Base-by-base conservation (phyloP, 805 yeast genomes). In the Candida ulmi region DNA sequence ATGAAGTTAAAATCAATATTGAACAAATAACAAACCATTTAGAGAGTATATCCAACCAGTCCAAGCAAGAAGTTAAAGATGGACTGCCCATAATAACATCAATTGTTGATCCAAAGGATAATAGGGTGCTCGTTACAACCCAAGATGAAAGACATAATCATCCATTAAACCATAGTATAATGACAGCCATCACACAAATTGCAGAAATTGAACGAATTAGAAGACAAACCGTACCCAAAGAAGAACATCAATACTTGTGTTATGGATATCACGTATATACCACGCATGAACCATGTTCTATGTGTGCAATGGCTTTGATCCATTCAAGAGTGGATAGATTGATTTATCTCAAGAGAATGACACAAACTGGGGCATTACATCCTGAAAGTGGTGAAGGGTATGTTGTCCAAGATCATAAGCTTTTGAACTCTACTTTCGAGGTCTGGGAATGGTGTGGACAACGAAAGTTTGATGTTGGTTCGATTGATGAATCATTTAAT, bases 281-380 rank as follows among this genome's bases (percentile, higher is more conserved):
- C 1, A 83, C 96, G 0, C 95, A 88, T 57, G 99, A 93, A 59
- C 99, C 99, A 0, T 93, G 99, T 54, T 76, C 87, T 0, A 93
- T 91, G 97, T 93, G 99, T 55, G 65, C 86, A 7, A 93, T 93
- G 99, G 98, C 98, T 0, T 66, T 93, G 30, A 80, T 90, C 11
- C 99, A 93, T 57, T 91, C 98, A 1, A 68, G 99, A 36, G 73
- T 93, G 0, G 72, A 78, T 13, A 68, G 88, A 38, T 63, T 91
- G 26, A 63, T 85, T 1, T 91, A 80, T 60, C 48, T 84, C 15
- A 62, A 65, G 30, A 63, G 73, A 3, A 71, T 74, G 46, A 47
- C 51, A 0, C 42, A 43, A 18, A 76, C 84, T 0, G 88, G 87
- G 7, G 76, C 74, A 3, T 66, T 80, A 28, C 73, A 66, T 31